Percentiles rank a stretch among this genome's conserved stretches.
Conservation (phyloP, 2,329 filamentous ascomycete species). For the Neoscytalidium dimidiatum region DNA sequence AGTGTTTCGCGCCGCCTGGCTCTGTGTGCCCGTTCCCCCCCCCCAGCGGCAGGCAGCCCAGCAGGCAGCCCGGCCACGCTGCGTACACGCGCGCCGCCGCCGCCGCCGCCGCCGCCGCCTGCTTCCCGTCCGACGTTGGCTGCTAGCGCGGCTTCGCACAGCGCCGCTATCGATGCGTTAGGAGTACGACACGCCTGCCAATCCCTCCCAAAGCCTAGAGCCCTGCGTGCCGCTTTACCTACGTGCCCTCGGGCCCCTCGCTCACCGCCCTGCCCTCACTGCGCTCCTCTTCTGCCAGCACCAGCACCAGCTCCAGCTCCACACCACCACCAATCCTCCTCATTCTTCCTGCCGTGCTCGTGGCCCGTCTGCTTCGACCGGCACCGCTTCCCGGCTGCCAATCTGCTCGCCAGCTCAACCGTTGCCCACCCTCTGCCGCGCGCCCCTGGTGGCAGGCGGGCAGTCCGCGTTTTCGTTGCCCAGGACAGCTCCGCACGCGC, state of each 20-base stretch:
- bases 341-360: not conserved
- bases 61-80: not conserved
- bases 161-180: not conserved
- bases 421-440: not conserved
- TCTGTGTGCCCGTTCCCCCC: not conserved
- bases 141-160: not conserved
- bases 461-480: not conserved
- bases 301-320: not conserved
- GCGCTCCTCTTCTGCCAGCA: not conserved
- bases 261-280: not conserved
- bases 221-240: too few species aligned
- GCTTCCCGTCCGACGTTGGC: conserved; percentile 1
- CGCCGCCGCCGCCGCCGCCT: not conserved
- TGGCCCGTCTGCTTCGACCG: too few species aligned
- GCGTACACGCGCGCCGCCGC: not conserved
- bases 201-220: not conserved
- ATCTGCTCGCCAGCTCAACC: not conserved
- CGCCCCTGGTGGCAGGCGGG: not conserved
- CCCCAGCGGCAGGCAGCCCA: not conserved
- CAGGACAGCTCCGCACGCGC: not conserved
- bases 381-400: too few species aligned
- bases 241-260: not conserved
- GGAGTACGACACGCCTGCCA: not conserved
- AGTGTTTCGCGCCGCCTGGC: not conserved
- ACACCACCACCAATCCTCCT: not conserved